Percentiles rank a stretch among this genome's conserved stretches.
These are phyloP conservation scores for Epichloe festucae DNA, from an alignment of 2,329 filamentous ascomycete species.

Conservation along the genomic window DNA sequence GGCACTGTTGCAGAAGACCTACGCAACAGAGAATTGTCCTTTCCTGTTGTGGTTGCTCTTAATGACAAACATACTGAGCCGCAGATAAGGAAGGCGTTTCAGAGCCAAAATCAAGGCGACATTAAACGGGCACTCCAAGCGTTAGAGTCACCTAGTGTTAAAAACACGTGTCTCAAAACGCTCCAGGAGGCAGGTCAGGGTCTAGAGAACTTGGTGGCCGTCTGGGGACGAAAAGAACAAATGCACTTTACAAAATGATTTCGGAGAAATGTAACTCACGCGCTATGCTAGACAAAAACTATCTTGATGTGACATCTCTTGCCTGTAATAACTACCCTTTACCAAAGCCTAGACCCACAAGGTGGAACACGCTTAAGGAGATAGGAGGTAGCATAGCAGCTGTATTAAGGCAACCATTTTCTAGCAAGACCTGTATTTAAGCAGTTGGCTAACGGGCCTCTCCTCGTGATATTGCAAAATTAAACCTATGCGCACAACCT, in stretches of 20 bases:
- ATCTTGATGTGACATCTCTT: neutral
- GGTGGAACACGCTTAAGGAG: too few species aligned
- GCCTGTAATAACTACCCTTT: neutral
- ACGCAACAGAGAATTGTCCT: slow-evolving; percentile 8
- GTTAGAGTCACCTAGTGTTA: slow-evolving; percentile 5
- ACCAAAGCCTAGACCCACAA: neutral
- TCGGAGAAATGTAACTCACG: neutral
- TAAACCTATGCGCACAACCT: too few species aligned
- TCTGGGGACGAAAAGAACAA: slow-evolving; percentile 8
- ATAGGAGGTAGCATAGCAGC: too few species aligned
- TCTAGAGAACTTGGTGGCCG: slow-evolving; percentile 5
- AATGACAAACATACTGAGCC: neutral
- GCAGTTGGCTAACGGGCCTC: too few species aligned
- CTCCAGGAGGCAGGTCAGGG: slow-evolving; percentile 6
- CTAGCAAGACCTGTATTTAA: too few species aligned
- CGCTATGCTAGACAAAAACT: neutral
- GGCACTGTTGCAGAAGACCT: slow-evolving; percentile 8
- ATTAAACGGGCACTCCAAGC: slow-evolving; percentile 4
- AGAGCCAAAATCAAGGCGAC: slow-evolving; percentile 1
- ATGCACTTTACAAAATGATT: neutral
- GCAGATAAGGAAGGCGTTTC: slow-evolving; percentile 3
- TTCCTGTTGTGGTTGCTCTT: slow-evolving; percentile 8
- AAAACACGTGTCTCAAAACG: slow-evolving; percentile 5
- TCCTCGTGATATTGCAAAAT: too few species aligned
- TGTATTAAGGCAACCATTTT: too few species aligned